Evolutionary conservation across 805 yeast genomes (phyloP), one percentile per base, ranked within the genome.

Genomic region (Candida namnaoensis): DNA sequence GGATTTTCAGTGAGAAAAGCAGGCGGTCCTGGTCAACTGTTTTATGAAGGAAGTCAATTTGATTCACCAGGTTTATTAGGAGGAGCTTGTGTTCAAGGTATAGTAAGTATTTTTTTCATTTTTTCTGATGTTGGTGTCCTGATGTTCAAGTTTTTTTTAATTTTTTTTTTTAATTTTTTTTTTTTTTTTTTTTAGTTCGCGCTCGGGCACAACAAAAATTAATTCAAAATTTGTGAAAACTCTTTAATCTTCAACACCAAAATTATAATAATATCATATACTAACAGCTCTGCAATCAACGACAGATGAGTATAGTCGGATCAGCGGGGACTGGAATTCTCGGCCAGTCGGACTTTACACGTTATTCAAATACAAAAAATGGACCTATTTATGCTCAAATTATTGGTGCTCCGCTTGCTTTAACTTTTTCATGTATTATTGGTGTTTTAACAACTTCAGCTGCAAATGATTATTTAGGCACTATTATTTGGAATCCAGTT

Each of bases 311-410:
- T 27, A 40, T 50, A 37, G 44, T 36, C 38, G 58, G 62, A 13
- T 49, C 56, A 27, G 46, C 53, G 15, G 54, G 57, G 40, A 40
- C 62, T 11, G 57, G 60, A 41, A 55, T 61, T 28, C 43, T 62
- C 11, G 62, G 62, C 14, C 64, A 60, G 42, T 47, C 60, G 39
- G 66, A 62, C 43, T 62, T 56, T 46, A 54, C 65, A 2, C 44
- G 67, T 41, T 62, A 61, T 42, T 51, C 65, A 5, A 43, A 40
- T 25, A 43, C 47, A n/a, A 47, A 42, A 40, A 46, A 35, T 11
- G 53, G 59, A 5, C 55, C 57, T 32, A 41, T 46, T 36, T 48
- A 46, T 27, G 54, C 61, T 10, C 60, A 56, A 35, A 41, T 57
- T 19, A 30, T 53, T 13, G 47, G 60, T 28, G 52, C 59, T 28